Evolutionary conservation across 2,329 filamentous ascomycete species (phyloP).

Genomic region (Plectosphaerella plurivora): DNA sequence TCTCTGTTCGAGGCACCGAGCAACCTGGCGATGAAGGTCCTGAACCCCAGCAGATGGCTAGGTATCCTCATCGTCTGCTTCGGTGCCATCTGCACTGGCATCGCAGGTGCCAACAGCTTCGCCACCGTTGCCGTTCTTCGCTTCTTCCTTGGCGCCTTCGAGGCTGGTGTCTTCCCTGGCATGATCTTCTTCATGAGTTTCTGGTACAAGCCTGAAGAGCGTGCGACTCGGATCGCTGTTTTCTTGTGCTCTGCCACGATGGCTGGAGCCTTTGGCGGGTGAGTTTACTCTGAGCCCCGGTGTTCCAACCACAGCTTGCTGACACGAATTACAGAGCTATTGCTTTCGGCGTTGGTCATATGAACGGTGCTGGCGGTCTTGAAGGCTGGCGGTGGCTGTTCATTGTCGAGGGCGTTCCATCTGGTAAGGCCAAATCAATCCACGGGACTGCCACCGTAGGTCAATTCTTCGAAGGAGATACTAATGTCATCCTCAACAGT

Average conservation of each 20-base stretch:
- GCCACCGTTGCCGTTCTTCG: conserved; percentile 24
- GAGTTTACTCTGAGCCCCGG: neutral
- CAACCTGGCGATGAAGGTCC: conserved; percentile 16
- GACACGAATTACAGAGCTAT: conserved; percentile 28
- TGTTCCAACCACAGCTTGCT: neutral
- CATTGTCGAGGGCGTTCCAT: conserved; percentile 16
- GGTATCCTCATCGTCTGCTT: neutral
- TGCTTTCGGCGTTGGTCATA: conserved; percentile 52
- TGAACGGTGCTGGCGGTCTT: conserved; percentile 47
- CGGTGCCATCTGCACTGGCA: neutral
- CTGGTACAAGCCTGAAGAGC: conserved; percentile 51
- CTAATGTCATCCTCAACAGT: conserved; percentile 35
- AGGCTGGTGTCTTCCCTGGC: conserved; percentile 57
- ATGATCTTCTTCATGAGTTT: conserved; percentile 59
- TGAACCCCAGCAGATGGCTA: conserved; percentile 40
- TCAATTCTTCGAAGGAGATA: neutral
- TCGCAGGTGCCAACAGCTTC: conserved; percentile 9
- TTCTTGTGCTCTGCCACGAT: conserved; percentile 71
- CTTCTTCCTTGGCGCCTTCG: conserved; percentile 50
- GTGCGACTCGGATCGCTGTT: conserved; percentile 42
- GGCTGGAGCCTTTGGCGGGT: conserved; percentile 61
- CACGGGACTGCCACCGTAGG: neutral
- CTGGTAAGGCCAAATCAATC: neutral
- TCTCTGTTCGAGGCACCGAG: conserved; percentile 17
- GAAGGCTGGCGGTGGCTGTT: conserved; percentile 48